Base-by-base conservation (phyloP, 2,329 filamentous ascomycete genomes). In the Aspergillus tamarii region DNA sequence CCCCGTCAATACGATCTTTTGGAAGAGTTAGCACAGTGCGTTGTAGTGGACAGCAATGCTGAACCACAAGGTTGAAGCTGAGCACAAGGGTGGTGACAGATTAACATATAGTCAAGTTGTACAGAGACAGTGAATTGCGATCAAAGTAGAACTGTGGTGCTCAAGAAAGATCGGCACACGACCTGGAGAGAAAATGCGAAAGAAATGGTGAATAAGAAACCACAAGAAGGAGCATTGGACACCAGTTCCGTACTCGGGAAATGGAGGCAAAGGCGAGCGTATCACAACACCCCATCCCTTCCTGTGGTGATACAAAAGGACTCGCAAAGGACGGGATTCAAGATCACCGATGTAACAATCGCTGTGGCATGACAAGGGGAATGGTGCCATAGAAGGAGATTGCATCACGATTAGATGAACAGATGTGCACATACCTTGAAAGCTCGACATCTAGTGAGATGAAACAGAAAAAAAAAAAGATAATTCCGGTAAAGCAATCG, bases 181-280 rank as follows among this genome's bases (percentile, higher is more conserved):
- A 34, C 21, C 5, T 11, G 23, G 36, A 45, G 30, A 43, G 54
- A 57, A 45, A 64, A 28, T 30, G n/a, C 53, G 59, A 50, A 50
- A 55, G 46, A 30, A 50, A 30, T 36, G 30, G 52, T 28, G 54
- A 50, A 60, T 39, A 53, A 65, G 53, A 41, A 45, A 32, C 57
- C 59, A 11, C 48, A 52, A 67, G 68, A 65, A 71, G 66, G 64
- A 65, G 65, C 62, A 67, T 67, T 69, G 70, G 68, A 72, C 63
- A 60, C 66, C 48, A 69, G 62, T 63, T 55, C 67, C 66, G 60
- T 52, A 61, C 63, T 63, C 60, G 59, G 61, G 58, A 66, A 54
- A 69, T 65, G 66, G 56, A 61, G 61, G 52, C 54, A 61, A 64
- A 60, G 56, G 56, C 43, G 60, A 55, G 61, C 60, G 70, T 73